A percentile compares a stretch with the other conserved stretches of the same genome.
Conservation (phyloP, 768 basidiomycete species). For the Pluteus cervinus region DNA sequence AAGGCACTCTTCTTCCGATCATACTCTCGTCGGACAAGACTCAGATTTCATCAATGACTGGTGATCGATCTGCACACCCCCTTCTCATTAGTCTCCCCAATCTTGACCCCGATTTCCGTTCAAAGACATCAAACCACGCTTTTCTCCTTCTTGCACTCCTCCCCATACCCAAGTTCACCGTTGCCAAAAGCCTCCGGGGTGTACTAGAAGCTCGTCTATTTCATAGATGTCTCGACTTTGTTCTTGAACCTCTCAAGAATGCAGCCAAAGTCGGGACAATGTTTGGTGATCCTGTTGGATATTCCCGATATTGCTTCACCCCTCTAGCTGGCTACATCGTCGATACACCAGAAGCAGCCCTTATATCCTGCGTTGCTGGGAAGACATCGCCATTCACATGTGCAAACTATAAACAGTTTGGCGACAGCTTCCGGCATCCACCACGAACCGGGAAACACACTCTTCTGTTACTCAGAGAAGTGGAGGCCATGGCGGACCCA, state of each 20-base stretch:
- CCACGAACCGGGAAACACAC: conserved; percentile 15
- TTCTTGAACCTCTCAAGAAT: conserved; percentile 21
- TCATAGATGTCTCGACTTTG: conserved; percentile 22
- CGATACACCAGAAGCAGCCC: conserved; percentile 24
- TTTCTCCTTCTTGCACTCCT: conserved; percentile 22
- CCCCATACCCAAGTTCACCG: conserved; percentile 23
- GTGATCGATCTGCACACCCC: conserved; percentile 23
- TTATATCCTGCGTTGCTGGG: conserved; percentile 12
- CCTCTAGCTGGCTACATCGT: conserved; percentile 23
- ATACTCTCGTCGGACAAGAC: conserved; percentile 27
- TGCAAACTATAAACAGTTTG: neutral
- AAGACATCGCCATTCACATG: neutral
- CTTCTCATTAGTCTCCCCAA: conserved; percentile 25
- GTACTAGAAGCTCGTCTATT: conserved; percentile 19
- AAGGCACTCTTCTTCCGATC: conserved; percentile 20
- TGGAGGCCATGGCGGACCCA: no score
- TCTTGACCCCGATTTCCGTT: conserved; percentile 19
- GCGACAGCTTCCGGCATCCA: neutral
- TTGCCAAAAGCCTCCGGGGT: conserved; percentile 14
- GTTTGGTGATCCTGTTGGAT: conserved; percentile 22
- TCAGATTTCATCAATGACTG: conserved; percentile 22
- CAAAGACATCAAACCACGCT: conserved; percentile 24
- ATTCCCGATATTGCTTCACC: conserved; percentile 16
- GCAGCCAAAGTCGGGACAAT: conserved; percentile 19
- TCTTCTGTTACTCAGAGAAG: no score